phyloP scores from a whole-genome alignment of 768 basidiomycete species.

The Lactarius sanguifluus region DNA sequence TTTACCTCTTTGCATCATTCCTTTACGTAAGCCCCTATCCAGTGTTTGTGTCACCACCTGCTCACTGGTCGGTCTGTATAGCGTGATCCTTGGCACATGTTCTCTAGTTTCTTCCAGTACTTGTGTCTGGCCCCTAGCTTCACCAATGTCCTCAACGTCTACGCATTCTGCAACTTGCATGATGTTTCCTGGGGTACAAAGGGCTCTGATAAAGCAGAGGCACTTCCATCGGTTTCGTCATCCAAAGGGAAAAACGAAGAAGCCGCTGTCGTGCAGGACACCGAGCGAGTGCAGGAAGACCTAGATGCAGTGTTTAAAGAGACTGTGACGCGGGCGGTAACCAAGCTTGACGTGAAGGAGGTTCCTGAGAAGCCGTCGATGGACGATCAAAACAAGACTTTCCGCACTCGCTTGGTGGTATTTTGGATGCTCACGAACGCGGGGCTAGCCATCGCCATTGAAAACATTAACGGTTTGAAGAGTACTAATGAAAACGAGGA shows the following conservation, averaged over 20 bases:
- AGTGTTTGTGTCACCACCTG: slow-evolving; percentile 4
- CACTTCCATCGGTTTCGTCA: slow-evolving; percentile 84
- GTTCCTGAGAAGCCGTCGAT: slow-evolving; percentile 73
- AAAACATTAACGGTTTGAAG: slow-evolving; percentile 67
- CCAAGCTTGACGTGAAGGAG: slow-evolving; percentile 67
- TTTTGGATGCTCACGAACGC: slow-evolving; percentile 81
- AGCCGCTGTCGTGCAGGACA: slow-evolving; percentile 80
- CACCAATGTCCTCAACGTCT: slow-evolving; percentile 93
- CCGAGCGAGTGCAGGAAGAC: slow-evolving; percentile 79
- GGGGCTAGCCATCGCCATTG: slow-evolving; percentile 67
- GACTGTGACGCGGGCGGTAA: slow-evolving; percentile 84
- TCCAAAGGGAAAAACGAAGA: slow-evolving; percentile 76
- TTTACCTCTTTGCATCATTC: slow-evolving; percentile 81
- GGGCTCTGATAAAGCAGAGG: slow-evolving; percentile 92
- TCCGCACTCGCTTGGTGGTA: slow-evolving; percentile 85
- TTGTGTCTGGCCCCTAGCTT: slow-evolving; percentile 88
- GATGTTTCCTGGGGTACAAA: slow-evolving; percentile 97
- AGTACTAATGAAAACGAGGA: slow-evolving; percentile 43
- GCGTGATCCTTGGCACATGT: slow-evolving; percentile 98
- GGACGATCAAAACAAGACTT: slow-evolving; percentile 90
- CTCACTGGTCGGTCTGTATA: slow-evolving; percentile 35
- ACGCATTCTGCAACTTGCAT: slow-evolving; percentile 96
- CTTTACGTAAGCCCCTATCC: slow-evolving; percentile 63
- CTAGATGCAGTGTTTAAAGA: slow-evolving; percentile 90
- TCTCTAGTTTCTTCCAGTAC: slow-evolving; percentile 91